Percentiles rank a stretch among this genome's conserved stretches.
These are phyloP conservation scores for Mucor racemosus DNA, from an alignment of 371 early-diverging fungal species.

Conservation along the genomic window DNA sequence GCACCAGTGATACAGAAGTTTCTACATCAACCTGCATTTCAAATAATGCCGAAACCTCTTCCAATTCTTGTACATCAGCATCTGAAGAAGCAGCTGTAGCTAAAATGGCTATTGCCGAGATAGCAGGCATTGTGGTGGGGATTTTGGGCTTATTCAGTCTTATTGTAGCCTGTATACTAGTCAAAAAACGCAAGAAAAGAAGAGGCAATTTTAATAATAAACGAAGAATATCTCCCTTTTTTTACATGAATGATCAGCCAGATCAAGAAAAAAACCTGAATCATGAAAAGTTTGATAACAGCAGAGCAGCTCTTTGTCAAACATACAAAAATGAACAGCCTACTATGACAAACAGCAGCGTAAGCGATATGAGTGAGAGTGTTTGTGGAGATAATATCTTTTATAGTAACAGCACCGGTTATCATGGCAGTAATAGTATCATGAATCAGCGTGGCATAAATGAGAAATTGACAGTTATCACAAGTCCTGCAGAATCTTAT, in stretches of 20 bases:
- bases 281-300: not conserved
- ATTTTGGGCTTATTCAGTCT: not conserved
- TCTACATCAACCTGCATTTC: not conserved
- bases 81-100: not conserved
- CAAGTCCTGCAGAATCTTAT: not conserved
- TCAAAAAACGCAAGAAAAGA: not conserved
- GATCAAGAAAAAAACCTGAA: not conserved
- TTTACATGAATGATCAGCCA: not conserved
- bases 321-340: not conserved
- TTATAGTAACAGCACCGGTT: not conserved
- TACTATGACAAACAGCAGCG: not conserved
- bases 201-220: not conserved
- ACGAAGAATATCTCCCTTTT: not conserved
- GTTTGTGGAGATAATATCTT: not conserved
- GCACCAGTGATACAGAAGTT: not conserved
- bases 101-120: not conserved
- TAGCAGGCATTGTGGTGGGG: not conserved
- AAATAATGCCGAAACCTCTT: not conserved
- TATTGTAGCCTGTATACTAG: not conserved
- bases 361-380: conserved; percentile 3
- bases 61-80: not conserved
- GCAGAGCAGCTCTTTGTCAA: not conserved
- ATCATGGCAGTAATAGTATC: not conserved
- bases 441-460: not conserved
- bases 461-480: not conserved